A percentile compares a stretch with the other conserved stretches of the same genome.
Conservation (phyloP, 441 rosid species). For the Populus hybrid region DNA sequence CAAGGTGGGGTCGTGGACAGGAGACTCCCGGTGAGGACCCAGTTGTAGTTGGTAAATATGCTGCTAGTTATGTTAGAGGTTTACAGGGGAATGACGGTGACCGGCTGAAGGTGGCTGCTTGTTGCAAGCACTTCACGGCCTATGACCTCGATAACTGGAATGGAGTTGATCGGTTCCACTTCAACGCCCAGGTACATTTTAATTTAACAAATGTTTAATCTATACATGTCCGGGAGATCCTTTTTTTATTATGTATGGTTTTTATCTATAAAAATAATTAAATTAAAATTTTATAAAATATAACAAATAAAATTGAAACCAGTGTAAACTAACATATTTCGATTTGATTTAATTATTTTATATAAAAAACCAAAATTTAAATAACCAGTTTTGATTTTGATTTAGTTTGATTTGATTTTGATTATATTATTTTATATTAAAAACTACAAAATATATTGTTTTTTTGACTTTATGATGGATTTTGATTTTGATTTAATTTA, state of each 20-base stretch:
- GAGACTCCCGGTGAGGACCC: conserved; percentile 98
- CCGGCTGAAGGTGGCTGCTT: conserved; percentile 85
- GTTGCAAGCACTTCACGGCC: conserved; percentile 92
- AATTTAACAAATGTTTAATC: background rate
- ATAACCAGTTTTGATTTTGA: fast-evolving
- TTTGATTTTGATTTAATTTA: no score
- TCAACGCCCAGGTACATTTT: conserved; percentile 60
- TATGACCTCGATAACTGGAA: conserved; percentile 96
- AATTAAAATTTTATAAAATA: no score
- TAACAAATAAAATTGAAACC: no score
- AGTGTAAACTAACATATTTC: fast-evolving
- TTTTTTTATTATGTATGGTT: conserved; percentile 10
- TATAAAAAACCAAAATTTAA: no score
- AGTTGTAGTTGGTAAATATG: conserved; percentile 63
- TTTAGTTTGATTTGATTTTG: no score
- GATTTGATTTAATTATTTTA: no score
- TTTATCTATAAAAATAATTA: no score
- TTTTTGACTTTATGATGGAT: no score
- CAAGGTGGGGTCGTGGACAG: conserved; percentile 96
- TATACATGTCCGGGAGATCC: conserved; percentile 60
- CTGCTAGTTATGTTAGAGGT: conserved; percentile 77
- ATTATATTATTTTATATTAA: no score
- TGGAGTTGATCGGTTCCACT: conserved; percentile 83
- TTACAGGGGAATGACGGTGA: conserved; percentile 67
- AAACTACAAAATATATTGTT: no score